phyloP scores from a whole-genome alignment of 495 filamentous ascomycete species.

The Polyplosphaeria fusca region DNA sequence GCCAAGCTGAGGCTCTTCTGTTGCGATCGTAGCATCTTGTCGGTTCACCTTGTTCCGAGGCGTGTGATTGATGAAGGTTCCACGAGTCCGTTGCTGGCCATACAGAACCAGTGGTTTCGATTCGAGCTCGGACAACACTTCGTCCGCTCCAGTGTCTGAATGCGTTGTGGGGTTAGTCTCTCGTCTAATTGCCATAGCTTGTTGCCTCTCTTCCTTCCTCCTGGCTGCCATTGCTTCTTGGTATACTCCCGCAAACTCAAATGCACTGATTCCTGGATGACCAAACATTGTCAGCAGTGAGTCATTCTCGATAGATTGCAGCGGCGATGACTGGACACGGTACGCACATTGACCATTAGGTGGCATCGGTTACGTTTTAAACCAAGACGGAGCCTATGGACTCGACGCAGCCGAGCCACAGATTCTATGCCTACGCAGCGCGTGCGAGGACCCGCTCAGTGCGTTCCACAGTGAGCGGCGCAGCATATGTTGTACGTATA shows the following conservation, averaged over 20 bases:
- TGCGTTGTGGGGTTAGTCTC: no score
- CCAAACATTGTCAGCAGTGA: constrained; percentile 16
- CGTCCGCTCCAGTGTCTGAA: no score
- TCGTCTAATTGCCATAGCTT: background rate
- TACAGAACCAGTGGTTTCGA: background rate
- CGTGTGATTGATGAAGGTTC: constrained; percentile 33
- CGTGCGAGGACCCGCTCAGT: background rate
- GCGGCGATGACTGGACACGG: background rate
- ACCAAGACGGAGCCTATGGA: no score
- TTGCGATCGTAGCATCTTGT: no score
- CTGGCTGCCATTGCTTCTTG: background rate
- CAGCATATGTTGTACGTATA: background rate
- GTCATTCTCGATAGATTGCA: background rate
- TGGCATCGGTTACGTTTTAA: no score
- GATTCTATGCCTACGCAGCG: background rate
- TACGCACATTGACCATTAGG: no score
- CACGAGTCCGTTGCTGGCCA: constrained; percentile 5
- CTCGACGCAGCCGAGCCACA: no score
- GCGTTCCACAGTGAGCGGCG: background rate
- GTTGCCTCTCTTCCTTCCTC: background rate
- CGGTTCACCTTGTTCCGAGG: no score
- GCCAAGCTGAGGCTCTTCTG: no score
- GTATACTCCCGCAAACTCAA: constrained; percentile 16
- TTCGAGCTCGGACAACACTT: background rate
- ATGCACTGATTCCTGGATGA: constrained; percentile 26